A percentile compares a stretch with the other conserved stretches of the same genome.
Evolutionary conservation across 306 rosid species (phyloP).

Genomic region (Lagenaria siceraria): DNA sequence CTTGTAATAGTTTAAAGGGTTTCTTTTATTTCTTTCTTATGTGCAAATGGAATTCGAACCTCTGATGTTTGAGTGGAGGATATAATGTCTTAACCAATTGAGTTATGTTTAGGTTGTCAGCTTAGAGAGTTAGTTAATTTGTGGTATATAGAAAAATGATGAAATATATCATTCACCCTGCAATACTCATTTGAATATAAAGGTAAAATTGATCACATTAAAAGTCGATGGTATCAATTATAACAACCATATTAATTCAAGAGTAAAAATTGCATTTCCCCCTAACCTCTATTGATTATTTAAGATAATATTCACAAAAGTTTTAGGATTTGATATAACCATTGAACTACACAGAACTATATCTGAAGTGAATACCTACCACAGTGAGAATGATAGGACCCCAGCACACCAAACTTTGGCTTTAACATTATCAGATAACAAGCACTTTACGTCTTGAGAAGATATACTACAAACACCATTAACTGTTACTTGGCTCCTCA

Average conservation of each 20-base stretch:
- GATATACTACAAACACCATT: conserved; percentile 86
- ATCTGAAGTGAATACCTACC: conserved; percentile 30
- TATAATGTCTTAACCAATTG: background rate
- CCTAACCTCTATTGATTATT: background rate
- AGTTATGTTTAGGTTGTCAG: background rate
- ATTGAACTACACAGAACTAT: background rate
- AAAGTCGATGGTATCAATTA: background rate
- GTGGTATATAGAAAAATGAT: background rate
- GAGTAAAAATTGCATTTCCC: background rate
- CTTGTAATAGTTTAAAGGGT: background rate
- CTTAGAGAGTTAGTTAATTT: background rate
- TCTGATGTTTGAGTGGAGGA: background rate
- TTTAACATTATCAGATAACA: conserved; percentile 58
- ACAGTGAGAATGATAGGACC: conserved; percentile 65
- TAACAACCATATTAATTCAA: background rate
- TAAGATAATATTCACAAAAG: background rate
- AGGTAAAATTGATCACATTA: background rate
- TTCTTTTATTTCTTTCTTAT: too few relatives aligned
- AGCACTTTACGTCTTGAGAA: conserved; percentile 83
- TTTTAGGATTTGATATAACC: background rate
- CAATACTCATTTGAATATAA: background rate
- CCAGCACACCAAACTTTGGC: conserved; percentile 81
- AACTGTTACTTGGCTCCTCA: conserved; percentile 70
- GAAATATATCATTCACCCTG: background rate
- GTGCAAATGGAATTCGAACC: background rate